These are phyloP conservation scores for Crepidotus variabilis DNA, from an alignment of 768 basidiomycete genomes.

Conservation along the genomic window DNA sequence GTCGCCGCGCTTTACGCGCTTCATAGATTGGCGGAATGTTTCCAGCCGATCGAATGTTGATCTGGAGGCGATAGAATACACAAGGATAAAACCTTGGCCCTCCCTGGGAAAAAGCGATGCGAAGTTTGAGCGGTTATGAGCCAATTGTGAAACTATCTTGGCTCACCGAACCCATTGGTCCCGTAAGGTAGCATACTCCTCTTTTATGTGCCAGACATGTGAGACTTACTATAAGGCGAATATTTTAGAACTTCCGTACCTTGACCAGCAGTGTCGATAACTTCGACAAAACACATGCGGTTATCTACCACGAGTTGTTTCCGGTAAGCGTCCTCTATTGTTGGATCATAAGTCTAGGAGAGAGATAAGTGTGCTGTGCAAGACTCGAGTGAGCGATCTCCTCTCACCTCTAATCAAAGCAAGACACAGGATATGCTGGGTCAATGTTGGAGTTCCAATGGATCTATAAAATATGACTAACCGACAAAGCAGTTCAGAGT, in stretches of 20 bases:
- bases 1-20: conserved; percentile 80
- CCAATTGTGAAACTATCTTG: conserved; percentile 7
- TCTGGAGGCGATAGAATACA: conserved; percentile 95
- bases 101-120: conserved; percentile 50
- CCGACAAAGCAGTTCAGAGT: conserved; percentile 96
- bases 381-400: conserved; percentile 4
- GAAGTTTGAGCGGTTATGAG: conserved; percentile 5
- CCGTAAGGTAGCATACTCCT: conserved; percentile 95
- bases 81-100: conserved; percentile 96
- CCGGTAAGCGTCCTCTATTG: conserved; percentile 97
- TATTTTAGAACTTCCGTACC: conserved; percentile 43
- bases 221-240: conserved; percentile 16
- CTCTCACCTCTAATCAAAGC: conserved; percentile 49
- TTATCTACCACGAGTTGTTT: conserved; percentile 95
- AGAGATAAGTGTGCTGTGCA: conserved; percentile 11
- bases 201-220: conserved; percentile 34
- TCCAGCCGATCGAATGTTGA: conserved; percentile 88
- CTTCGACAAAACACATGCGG: conserved; percentile 92
- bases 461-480: conserved; percentile 35
- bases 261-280: conserved; percentile 97
- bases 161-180: conserved; percentile 95
- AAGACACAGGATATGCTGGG: conserved; percentile 4
- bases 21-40: conserved; percentile 86
- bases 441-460: conserved; percentile 9
- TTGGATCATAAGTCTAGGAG: conserved; percentile 89